Percentiles rank a stretch among this genome's conserved stretches.
These are phyloP conservation scores for Solanum sejunctum DNA, from an alignment of 257 asterid genomes.

Conservation along the genomic window DNA sequence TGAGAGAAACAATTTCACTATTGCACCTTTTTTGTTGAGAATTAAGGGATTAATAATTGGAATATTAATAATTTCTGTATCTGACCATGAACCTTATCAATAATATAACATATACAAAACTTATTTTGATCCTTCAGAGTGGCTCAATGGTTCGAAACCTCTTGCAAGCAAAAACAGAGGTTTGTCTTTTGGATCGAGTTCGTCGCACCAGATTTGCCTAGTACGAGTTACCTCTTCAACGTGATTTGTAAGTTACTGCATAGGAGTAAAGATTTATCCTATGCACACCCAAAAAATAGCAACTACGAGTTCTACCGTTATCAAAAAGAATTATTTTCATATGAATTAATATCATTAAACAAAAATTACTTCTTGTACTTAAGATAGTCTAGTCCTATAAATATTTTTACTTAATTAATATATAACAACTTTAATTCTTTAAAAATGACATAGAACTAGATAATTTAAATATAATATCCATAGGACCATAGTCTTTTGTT, in stretches of 20 bases:
- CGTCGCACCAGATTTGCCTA: no score
- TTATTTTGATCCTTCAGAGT: background rate
- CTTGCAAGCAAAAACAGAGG: no score
- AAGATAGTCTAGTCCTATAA: background rate
- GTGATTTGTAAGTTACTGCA: no score
- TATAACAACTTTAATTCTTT: no score
- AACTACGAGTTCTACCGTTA: no score
- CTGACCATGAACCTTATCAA: background rate
- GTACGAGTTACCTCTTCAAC: rapidly evolving
- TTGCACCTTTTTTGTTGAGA: background rate
- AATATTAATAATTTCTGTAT: background rate
- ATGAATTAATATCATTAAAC: background rate
- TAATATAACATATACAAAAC: background rate
- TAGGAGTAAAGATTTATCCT: no score
- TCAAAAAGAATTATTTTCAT: no score
- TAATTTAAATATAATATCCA: background rate
- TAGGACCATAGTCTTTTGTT: background rate
- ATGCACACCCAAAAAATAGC: no score
- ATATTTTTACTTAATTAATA: background rate
- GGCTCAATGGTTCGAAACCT: no score
- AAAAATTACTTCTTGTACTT: background rate
- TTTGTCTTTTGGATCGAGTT: no score
- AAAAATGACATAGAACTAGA: background rate
- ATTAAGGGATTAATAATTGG: background rate
- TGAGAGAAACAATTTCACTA: background rate